Conservation (phyloP, 2,329 filamentous ascomycete species). For the Xylaria sp. region DNA sequence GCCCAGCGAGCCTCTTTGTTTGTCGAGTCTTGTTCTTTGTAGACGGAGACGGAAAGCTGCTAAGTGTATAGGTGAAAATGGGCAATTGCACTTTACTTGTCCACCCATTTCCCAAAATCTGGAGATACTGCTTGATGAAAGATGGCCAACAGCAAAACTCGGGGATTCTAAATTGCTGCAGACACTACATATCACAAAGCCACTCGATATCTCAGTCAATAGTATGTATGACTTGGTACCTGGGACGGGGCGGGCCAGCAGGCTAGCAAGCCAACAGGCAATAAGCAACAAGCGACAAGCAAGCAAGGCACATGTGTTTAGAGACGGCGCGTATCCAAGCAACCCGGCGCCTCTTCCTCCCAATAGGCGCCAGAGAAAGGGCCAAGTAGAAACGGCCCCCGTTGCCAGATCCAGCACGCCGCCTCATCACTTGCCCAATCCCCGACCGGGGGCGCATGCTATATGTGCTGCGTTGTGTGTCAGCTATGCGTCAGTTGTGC, state of each 20-base stretch:
- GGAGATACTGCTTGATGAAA: neutral
- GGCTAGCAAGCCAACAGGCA: no score
- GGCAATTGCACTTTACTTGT: neutral
- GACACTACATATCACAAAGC: neutral
- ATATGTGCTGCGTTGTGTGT: neutral
- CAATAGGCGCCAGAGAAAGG: neutral
- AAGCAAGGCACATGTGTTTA: slow-evolving; percentile 24
- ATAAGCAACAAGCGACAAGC: neutral
- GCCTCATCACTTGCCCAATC: slow-evolving; percentile 17
- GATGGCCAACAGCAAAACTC: neutral
- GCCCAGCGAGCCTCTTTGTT: neutral
- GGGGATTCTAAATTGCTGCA: neutral
- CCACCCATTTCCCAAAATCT: neutral
- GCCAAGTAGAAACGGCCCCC: neutral
- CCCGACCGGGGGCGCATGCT: neutral
- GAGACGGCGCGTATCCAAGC: neutral
- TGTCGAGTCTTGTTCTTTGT: neutral
- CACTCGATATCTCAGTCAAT: neutral
- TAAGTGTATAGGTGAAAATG: neutral
- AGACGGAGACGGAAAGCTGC: neutral
- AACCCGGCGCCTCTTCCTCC: slow-evolving; percentile 4
- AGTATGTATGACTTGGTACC: neutral
- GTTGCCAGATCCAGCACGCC: slow-evolving; percentile 12
- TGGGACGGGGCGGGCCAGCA: slow-evolving; percentile 13
- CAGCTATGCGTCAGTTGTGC: neutral